Percentiles rank a stretch among this genome's conserved stretches.
phyloP scores from a whole-genome alignment of 1,139 yeast species.

The Scheffersomyces cryptocercus region DNA sequence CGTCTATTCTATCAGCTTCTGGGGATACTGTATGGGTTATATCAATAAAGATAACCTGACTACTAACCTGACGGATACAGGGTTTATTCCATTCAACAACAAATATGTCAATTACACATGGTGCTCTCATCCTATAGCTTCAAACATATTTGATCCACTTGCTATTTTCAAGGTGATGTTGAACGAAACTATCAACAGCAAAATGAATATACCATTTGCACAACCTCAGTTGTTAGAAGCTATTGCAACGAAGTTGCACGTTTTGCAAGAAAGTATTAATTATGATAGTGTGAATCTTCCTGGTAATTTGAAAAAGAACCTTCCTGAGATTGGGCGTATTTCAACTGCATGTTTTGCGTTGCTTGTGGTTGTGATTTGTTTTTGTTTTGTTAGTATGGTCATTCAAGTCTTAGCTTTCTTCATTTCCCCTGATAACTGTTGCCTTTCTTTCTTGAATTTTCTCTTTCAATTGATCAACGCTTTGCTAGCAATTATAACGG shows the following conservation, averaged over 20 bases:
- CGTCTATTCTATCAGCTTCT: conserved; percentile 63
- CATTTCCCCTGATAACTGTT: conserved; percentile 38
- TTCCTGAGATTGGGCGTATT: conserved; percentile 23
- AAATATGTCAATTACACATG: conserved; percentile 48
- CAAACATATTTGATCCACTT: conserved; percentile 55
- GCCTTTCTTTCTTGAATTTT: conserved; percentile 43
- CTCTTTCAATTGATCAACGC: conserved; percentile 34
- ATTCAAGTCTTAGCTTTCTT: conserved; percentile 41
- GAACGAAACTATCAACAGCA: conserved; percentile 27
- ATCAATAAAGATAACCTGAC: conserved; percentile 10
- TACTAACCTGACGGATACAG: conserved; percentile 6
- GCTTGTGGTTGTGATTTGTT: too few relatives aligned
- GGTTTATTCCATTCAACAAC: conserved; percentile 25
- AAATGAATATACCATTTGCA: conserved; percentile 23
- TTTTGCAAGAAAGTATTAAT: conserved; percentile 29
- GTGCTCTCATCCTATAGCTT: conserved; percentile 55
- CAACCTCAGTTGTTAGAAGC: conserved; percentile 7
- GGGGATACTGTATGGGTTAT: conserved; percentile 74
- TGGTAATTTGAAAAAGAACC: conserved; percentile 32
- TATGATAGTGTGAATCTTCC: conserved; percentile 38
- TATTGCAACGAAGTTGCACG: conserved; percentile 23
- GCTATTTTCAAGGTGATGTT: conserved; percentile 46
- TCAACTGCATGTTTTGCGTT: too few relatives aligned
- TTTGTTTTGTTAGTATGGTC: conserved; percentile 26
- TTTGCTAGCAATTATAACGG: conserved; percentile 32